Base-by-base conservation (phyloP, 768 basidiomycete species). In the Tylopilus intermedius region DNA sequence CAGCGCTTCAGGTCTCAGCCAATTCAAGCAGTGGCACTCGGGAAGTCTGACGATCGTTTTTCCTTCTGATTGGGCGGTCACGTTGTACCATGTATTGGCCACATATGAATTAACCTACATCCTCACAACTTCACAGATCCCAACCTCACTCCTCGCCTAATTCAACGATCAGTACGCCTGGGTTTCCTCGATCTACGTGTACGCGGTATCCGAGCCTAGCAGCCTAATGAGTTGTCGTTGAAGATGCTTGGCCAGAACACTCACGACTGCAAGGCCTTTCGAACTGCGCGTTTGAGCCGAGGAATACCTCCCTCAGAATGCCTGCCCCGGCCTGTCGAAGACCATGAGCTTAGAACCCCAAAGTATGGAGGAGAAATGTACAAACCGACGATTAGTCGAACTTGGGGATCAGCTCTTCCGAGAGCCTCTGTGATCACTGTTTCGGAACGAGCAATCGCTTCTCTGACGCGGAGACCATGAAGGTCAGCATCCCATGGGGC, bases 261-360 rank as follows among this genome's bases (percentile, higher is more conserved):
- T 51, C 61, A 90, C 89, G 80, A 86, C 57, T 74, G 73, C 79
- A 96, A 87, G 32, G 91, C 72, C 8, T 84, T 80, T 66, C 90
- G 85, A 53, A 98, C 85, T 7, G 92, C 94, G 21, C 94, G 95
- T 65, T 86, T 93, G 62, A 97, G 78, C 69, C 90, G 94, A 6
- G 90, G 82, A 7, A 80, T 73, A 41, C 87, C 84, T 93, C 37
- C 7, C 30, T 30, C 30, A 10, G 30, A 30, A 30, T 30, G 30
- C 2, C 2, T 30, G 30, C 30, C 94, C 71, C 93, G 94, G 13
- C 89, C 88, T 88, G 18, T n/a, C 26, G 21, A 27, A 38, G 41
- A 43, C 2, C 18, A 46, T 22, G 44, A 43, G n/a, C 32, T 38
- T 2, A 32, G 8, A 39, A 32, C 3, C 4, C 22, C 15, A 27